These are phyloP conservation scores for Aspergillus latus DNA, from an alignment of 2,329 filamentous ascomycete genomes.

Conservation along the genomic window DNA sequence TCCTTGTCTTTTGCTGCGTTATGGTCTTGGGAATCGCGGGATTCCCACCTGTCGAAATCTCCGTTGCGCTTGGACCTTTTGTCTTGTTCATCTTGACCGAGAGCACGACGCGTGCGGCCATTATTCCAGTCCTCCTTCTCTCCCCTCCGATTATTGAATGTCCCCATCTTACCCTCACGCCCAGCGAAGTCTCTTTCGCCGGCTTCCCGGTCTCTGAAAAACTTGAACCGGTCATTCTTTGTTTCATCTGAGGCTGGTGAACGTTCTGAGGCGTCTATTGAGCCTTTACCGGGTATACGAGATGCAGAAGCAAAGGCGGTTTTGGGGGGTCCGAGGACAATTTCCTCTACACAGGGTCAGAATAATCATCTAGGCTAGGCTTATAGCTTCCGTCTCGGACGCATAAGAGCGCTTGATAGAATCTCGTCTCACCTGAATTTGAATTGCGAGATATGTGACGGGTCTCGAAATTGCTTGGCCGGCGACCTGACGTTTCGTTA, in stretches of 20 bases:
- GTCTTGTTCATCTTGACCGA: constrained; percentile 44
- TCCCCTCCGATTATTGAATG: constrained; percentile 37
- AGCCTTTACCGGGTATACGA: constrained; percentile 49
- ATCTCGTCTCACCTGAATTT: constrained; percentile 40
- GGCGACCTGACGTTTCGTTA: constrained; percentile 35
- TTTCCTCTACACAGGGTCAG: constrained; percentile 63
- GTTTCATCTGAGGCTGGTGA: constrained; percentile 50
- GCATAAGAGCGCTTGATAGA: neutral
- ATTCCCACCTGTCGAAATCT: constrained; percentile 45
- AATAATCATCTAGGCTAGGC: constrained; percentile 1
- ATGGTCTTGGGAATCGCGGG: constrained; percentile 59
- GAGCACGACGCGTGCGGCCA: constrained; percentile 40
- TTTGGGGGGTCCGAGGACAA: constrained; percentile 81
- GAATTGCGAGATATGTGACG: constrained; percentile 51
- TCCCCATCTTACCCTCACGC: constrained; percentile 36
- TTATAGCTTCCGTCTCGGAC: neutral
- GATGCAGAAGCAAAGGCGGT: constrained; percentile 79
- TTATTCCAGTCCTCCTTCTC: constrained; percentile 46
- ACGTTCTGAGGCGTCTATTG: constrained; percentile 47
- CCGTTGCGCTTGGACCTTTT: constrained; percentile 43
- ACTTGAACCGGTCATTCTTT: constrained; percentile 61
- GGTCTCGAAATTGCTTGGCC: constrained; percentile 44
- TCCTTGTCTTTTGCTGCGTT: constrained; percentile 55
- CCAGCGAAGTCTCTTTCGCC: constrained; percentile 39
- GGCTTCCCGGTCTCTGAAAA: constrained; percentile 40